Evolutionary conservation across 176 grass and related monocot species (phyloP).

Genomic region (Guadua angustifolia): DNA sequence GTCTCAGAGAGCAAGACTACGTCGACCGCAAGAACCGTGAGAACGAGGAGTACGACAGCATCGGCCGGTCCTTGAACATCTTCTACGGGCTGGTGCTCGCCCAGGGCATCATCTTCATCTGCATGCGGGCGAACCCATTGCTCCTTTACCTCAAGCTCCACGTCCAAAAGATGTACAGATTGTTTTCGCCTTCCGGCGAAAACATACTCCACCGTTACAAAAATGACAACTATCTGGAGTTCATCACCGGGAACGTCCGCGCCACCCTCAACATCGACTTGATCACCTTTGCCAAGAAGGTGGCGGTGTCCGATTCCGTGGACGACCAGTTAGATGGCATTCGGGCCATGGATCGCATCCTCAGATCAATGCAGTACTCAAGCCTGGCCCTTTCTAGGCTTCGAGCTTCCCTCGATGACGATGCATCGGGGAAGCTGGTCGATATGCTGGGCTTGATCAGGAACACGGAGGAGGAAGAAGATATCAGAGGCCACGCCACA

Average conservation of each 20-base stretch:
- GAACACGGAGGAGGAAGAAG: neutral
- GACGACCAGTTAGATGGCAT: constrained; percentile 6
- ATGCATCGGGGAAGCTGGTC: neutral
- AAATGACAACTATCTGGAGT: neutral
- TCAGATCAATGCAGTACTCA: neutral
- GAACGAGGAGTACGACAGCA: neutral
- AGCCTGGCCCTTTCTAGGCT: neutral
- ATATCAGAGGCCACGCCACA: constrained; percentile 38
- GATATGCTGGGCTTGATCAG: neutral
- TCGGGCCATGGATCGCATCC: constrained; percentile 3
- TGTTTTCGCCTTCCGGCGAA: neutral
- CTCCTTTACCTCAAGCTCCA: accelerated
- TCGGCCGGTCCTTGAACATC: constrained; percentile 32
- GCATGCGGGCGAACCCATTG: neutral
- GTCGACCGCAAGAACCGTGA: neutral
- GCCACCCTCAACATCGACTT: constrained; percentile 15
- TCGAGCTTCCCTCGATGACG: neutral
- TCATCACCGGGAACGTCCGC: constrained; percentile 1
- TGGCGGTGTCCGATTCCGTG: neutral
- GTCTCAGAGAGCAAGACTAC: constrained; percentile 33
- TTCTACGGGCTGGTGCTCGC: constrained; percentile 38
- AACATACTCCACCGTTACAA: neutral
- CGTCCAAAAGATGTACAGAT: neutral
- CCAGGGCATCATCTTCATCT: constrained; percentile 28
- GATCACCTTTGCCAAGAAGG: constrained; percentile 24